A percentile compares a stretch with the other conserved stretches of the same genome.
These are phyloP conservation scores for Teunomyces lycoperdinae DNA, from an alignment of 805 yeast species.

Conservation along the genomic window DNA sequence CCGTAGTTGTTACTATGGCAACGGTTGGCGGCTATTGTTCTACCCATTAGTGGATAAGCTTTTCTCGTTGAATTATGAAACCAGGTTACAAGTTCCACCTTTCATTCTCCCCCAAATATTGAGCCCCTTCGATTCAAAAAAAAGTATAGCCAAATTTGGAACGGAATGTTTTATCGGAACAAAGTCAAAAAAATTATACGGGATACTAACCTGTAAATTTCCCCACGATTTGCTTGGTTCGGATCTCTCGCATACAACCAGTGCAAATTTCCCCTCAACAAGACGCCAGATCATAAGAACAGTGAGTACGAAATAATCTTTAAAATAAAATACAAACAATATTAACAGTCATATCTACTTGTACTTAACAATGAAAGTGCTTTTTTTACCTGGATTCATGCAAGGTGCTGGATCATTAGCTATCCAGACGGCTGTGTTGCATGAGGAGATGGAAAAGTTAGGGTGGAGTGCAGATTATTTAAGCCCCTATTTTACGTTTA, in stretches of 20 bases:
- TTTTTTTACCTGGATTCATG: conserved; percentile 1
- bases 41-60: neutral
- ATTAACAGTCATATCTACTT: neutral
- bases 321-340: neutral
- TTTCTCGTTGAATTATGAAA: neutral
- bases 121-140: neutral
- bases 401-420: conserved; percentile 1
- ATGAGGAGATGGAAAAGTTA: neutral
- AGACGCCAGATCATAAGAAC: too few relatives aligned
- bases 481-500: neutral
- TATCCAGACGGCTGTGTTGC: neutral
- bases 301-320: neutral
- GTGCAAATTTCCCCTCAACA: too few relatives aligned
- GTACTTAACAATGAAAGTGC: neutral
- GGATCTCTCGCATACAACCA: neutral
- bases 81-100: neutral
- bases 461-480: neutral
- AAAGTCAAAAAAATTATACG: neutral
- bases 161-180: neutral
- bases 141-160: neutral
- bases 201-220: neutral
- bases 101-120: neutral
- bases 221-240: neutral
- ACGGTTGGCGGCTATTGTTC: neutral
- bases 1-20: neutral